Conservation (phyloP, 805 yeast species). For the Metschnikowia aberdeeniae region DNA sequence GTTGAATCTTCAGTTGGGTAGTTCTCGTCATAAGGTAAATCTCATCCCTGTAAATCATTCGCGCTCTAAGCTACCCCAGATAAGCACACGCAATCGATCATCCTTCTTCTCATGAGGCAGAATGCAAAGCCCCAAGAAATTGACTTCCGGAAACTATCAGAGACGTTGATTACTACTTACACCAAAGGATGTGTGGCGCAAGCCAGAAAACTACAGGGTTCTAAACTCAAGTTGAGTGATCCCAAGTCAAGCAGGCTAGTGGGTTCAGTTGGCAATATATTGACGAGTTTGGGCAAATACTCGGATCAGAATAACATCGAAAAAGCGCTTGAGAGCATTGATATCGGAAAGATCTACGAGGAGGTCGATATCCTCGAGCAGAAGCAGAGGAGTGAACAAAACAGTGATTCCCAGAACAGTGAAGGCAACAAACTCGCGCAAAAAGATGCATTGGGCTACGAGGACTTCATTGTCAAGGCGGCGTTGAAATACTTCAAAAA, state of each 20-base stretch:
- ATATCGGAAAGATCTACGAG: slow-evolving; percentile 52
- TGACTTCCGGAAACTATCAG: slow-evolving; percentile 11
- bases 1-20: no score
- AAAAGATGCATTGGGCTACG: slow-evolving; percentile 21
- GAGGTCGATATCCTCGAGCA: slow-evolving; percentile 48
- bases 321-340: slow-evolving; percentile 57
- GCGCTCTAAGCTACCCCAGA: not conserved
- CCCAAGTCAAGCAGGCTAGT: slow-evolving; percentile 3
- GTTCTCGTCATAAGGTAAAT: no score
- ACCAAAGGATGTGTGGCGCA: slow-evolving; percentile 5
- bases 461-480: slow-evolving; percentile 34
- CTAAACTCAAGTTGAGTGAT: not conserved
- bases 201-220: slow-evolving; percentile 2
- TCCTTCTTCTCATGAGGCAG: not conserved
- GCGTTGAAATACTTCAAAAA: slow-evolving; percentile 52
- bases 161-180: slow-evolving; percentile 8
- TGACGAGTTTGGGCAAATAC: slow-evolving; percentile 10
- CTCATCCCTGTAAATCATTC: no score
- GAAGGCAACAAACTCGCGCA: not conserved
- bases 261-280: slow-evolving; percentile 1
- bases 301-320: slow-evolving; percentile 28
- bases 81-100: not conserved
- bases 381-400: not conserved
- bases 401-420: slow-evolving; percentile 20
- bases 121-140: not conserved